Evolutionary conservation across 768 basidiomycete species (phyloP), one percentile per base, ranked within the genome.

Genomic region (Mycena rosella): DNA sequence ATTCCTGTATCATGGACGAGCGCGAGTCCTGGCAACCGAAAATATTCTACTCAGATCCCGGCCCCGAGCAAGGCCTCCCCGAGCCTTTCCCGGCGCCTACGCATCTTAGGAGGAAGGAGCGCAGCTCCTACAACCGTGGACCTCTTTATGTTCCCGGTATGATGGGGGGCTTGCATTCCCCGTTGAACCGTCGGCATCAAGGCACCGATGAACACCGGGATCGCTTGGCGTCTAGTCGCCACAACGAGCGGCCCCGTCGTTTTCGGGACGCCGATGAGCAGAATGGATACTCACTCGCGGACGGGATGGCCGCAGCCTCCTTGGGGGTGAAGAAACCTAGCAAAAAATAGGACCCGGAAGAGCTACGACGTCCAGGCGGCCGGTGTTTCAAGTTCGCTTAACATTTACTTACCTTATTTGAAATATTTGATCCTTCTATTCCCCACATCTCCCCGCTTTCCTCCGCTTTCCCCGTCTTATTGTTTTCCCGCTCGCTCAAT

Each of bases 41-140:
- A 74, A 94, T 96, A 61, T 94, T 93, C 77, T 90, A 89, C 75
- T 92, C 94, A 30, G 85, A 86, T 13, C 78, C 84, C 45, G 95
- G 95, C 3, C 86, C 87, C 10, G 82, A 88, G 58, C 87, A 90
- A 78, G 95, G 95, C 9, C 81, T 91, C 26, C 88, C 89, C 0
- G 91, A 96, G 74, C 91, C 90, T 27, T 96, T 96, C 79, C 94
- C 94, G 1, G 82, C 90, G 42, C 91, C 94, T 32, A 95, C 93
- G 13, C 93, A 95, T 75, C 85, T 92, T 49, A 81, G 90, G 47
- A 85, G 94, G 74, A 94, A 94, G 75, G 93, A 94, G 78, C 87
- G 93, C n/a, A 93, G 92, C 73, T 90, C 89, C 13, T 85, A 87
- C 71, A 95, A 93, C 73, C 88, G 92, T 42, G 92, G 91, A 3